Conservation (phyloP, 108 stramenopile genomes). For the Cyclotella sp. region DNA sequence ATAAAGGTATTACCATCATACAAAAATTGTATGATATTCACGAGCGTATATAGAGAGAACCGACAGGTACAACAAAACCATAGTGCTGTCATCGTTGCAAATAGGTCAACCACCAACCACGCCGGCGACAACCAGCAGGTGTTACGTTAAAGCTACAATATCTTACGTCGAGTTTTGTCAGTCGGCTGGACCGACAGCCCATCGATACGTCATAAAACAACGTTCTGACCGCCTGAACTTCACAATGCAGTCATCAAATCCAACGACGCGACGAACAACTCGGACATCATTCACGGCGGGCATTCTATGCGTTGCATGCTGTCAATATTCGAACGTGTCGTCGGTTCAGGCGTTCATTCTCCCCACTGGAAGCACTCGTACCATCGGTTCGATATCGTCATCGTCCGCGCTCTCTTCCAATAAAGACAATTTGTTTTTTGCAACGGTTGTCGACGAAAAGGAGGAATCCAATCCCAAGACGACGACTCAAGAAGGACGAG, state of each 20-base stretch:
- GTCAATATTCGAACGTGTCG: not conserved
- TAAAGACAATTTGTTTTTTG: constrained; percentile 18
- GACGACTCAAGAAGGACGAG: not conserved
- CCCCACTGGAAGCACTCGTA: not conserved
- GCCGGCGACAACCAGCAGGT: too few relatives aligned
- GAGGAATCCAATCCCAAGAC: not conserved
- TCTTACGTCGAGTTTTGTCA: too few relatives aligned
- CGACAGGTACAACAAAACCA: too few relatives aligned
- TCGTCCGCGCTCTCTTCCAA: constrained; percentile 1
- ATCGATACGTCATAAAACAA: too few relatives aligned
- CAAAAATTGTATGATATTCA: too few relatives aligned
- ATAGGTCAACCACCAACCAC: too few relatives aligned
- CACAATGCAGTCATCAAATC: not conserved
- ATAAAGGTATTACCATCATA: too few relatives aligned
- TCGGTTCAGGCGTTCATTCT: constrained; percentile 3
- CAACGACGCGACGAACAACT: not conserved
- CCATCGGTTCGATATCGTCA: not conserved
- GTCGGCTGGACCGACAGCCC: too few relatives aligned
- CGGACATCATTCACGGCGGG: not conserved
- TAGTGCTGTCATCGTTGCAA: too few relatives aligned
- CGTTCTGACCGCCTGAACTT: not conserved
- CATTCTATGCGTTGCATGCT: not conserved
- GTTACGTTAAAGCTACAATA: too few relatives aligned
- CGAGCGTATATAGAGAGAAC: too few relatives aligned
- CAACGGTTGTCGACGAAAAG: not conserved